phyloP scores from a whole-genome alignment of 768 basidiomycete species.

The Suillus placidus region DNA sequence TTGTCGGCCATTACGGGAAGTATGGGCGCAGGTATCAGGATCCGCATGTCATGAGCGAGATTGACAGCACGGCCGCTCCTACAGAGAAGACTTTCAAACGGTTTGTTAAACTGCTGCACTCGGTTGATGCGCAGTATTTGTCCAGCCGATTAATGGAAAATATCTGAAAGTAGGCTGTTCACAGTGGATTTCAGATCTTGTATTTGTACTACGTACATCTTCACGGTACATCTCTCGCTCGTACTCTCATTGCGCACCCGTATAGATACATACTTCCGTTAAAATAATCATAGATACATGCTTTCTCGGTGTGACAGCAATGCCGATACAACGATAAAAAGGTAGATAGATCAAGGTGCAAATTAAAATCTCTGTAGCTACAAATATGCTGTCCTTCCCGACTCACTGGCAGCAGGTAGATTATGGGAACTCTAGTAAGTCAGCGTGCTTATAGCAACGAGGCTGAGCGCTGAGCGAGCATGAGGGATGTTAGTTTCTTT shows the following conservation, averaged over 20 bases:
- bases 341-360: background rate
- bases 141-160: background rate
- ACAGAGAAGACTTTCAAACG: conserved; percentile 49
- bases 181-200: background rate
- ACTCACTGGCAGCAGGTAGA: too few species aligned
- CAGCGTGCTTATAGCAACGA: too few species aligned
- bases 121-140: conserved; percentile 41
- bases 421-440: too few species aligned
- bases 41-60: conserved; percentile 49
- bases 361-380: background rate
- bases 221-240: background rate
- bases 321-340: background rate
- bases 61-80: conserved; percentile 48
- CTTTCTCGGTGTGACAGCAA: background rate
- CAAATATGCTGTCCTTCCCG: background rate
- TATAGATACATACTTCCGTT: background rate
- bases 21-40: conserved; percentile 53
- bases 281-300: background rate
- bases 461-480: too few species aligned
- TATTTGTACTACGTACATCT: background rate
- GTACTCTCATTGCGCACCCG: background rate
- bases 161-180: background rate
- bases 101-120: conserved; percentile 51
- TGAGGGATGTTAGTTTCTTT: too few species aligned
- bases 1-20: conserved; percentile 60